Conservation (phyloP, 2,329 filamentous ascomycete species). For the Penicillium sp. region DNA sequence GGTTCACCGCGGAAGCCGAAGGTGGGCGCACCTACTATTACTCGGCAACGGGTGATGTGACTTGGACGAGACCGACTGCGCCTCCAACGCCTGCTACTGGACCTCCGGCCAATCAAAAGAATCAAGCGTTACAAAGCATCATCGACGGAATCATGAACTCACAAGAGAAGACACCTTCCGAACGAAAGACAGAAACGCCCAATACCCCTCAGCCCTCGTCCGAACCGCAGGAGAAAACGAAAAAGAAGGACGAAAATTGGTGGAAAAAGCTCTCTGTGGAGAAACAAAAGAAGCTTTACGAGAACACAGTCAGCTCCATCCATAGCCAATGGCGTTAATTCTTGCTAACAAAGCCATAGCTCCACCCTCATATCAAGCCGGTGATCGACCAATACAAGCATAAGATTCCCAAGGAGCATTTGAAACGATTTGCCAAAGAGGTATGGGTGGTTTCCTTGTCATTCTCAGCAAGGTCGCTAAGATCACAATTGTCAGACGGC, state of each 20-base stretch:
- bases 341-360: constrained; percentile 44
- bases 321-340: neutral
- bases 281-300: constrained; percentile 92
- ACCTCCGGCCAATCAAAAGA: constrained; percentile 60
- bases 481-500: constrained; percentile 45
- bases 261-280: constrained; percentile 50
- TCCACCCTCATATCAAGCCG: constrained; percentile 77
- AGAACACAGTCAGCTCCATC: constrained; percentile 67
- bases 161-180: constrained; percentile 50
- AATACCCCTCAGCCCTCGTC: constrained; percentile 58
- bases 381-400: constrained; percentile 81
- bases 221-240: constrained; percentile 48
- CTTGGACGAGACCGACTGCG: constrained; percentile 71
- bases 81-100: constrained; percentile 57
- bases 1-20: constrained; percentile 71
- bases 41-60: constrained; percentile 67
- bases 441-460: constrained; percentile 33
- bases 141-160: constrained; percentile 76
- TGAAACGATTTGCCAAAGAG: constrained; percentile 61
- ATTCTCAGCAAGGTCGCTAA: neutral
- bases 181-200: constrained; percentile 50
- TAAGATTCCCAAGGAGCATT: constrained; percentile 74
- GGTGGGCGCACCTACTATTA: constrained; percentile 77
- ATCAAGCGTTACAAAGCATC: constrained; percentile 73
- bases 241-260: constrained; percentile 45